A percentile compares a stretch with the other conserved stretches of the same genome.
These are phyloP conservation scores for Candida yuanshanica DNA, from an alignment of 805 yeast species.

Conservation along the genomic window DNA sequence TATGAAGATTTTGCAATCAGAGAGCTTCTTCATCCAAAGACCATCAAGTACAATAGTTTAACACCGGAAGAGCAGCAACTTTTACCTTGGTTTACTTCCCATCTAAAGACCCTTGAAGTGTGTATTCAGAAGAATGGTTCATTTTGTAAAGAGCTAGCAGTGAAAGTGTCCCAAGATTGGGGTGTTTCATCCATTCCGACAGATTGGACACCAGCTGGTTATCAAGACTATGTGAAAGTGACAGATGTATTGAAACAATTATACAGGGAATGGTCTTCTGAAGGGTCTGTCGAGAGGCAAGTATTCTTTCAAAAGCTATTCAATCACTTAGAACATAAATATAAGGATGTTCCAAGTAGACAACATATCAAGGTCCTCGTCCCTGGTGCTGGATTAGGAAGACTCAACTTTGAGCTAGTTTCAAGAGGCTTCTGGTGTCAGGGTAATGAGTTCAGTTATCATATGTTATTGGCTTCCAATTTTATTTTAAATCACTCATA, in stretches of 20 bases:
- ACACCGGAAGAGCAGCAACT: constrained; percentile 34
- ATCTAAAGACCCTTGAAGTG: constrained; percentile 34
- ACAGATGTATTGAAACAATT: constrained; percentile 49
- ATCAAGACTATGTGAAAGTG: constrained; percentile 50
- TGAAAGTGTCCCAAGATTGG: constrained; percentile 43
- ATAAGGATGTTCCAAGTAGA: constrained; percentile 33
- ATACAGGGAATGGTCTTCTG: constrained; percentile 57
- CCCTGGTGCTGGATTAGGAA: constrained; percentile 63
- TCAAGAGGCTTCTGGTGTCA: constrained; percentile 52
- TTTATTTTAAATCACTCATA: constrained; percentile 45
- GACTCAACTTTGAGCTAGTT: constrained; percentile 52
- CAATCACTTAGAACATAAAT: constrained; percentile 24
- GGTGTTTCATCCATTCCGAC: constrained; percentile 35
- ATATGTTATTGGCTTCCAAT: constrained; percentile 54
- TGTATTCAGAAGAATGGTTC: constrained; percentile 40
- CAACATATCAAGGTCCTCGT: constrained; percentile 40
- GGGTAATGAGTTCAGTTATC: constrained; percentile 63
- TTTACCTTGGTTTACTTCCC: constrained; percentile 45
- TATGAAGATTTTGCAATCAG: constrained; percentile 32
- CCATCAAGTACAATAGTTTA: constrained; percentile 30
- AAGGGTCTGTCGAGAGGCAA: constrained; percentile 43
- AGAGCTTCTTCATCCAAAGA: constrained; percentile 28
- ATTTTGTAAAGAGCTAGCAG: constrained; percentile 40
- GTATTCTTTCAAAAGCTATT: constrained; percentile 35
- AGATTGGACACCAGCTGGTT: constrained; percentile 37